These are phyloP conservation scores for Sicyos edulis DNA, from an alignment of 306 rosid species.

Conservation along the genomic window DNA sequence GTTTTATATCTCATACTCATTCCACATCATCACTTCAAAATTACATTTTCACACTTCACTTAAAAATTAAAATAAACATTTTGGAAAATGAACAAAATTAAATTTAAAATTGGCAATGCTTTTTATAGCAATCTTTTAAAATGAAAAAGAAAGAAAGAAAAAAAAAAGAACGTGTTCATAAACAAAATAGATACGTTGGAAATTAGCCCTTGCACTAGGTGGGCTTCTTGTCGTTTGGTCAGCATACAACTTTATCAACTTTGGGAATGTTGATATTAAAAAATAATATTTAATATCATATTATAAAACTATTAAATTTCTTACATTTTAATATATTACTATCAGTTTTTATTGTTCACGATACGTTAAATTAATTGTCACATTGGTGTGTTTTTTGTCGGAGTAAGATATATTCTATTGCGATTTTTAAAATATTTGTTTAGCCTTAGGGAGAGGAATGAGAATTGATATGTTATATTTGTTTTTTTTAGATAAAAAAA, in stretches of 20 bases:
- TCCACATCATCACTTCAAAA: too few species aligned
- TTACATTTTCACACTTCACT: too few species aligned
- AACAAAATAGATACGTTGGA: too few species aligned
- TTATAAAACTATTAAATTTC: background rate
- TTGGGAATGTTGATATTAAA: background rate
- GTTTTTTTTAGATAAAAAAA: too few species aligned
- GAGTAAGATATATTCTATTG: background rate
- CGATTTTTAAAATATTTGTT: background rate
- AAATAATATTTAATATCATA: background rate
- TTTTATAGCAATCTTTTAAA: too few species aligned
- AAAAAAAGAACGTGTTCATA: too few species aligned
- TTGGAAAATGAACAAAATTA: too few species aligned
- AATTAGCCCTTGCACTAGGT: background rate
- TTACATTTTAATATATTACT: background rate
- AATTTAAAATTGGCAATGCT: too few species aligned
- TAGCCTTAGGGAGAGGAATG: background rate
- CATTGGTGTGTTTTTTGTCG: background rate
- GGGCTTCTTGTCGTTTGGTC: conserved; percentile 11
- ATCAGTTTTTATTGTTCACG: background rate
- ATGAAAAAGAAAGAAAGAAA: too few species aligned
- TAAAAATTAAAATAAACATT: too few species aligned
- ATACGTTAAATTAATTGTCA: background rate
- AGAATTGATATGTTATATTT: background rate
- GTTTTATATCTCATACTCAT: too few species aligned
- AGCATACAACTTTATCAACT: conserved; percentile 11